A percentile compares a stretch with the other conserved stretches of the same genome.
phyloP scores from a whole-genome alignment of 495 filamentous ascomycete species.

The Neurospora sp. region DNA sequence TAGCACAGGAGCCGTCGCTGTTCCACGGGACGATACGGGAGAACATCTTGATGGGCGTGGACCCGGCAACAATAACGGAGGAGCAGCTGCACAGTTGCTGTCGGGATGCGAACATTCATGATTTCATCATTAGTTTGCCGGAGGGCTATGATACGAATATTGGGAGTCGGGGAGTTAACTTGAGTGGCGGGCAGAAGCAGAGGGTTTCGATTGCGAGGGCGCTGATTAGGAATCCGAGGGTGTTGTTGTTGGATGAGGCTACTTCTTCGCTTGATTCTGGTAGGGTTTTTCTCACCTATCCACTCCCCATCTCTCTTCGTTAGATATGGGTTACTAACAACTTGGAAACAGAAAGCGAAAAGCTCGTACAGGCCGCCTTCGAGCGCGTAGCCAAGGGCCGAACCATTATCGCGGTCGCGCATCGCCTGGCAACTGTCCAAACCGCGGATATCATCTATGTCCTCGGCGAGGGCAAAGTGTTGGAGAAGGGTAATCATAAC shows the following conservation, averaged over 20 bases:
- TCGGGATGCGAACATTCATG: constrained; percentile 48
- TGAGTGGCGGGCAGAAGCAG: constrained; percentile 73
- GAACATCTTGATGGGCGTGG: constrained; percentile 46
- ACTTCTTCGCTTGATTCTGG: constrained; percentile 62
- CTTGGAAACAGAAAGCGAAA: constrained; percentile 45
- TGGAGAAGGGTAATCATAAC: constrained; percentile 42
- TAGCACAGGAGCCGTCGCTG: constrained; percentile 52
- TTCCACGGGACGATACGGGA: constrained; percentile 47
- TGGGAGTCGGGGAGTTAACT: constrained; percentile 48
- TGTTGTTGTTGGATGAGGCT: constrained; percentile 71
- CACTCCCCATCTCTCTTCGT: neutral
- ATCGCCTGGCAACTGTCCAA: constrained; percentile 44
- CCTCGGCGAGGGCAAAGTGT: constrained; percentile 38
- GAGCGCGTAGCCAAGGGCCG: constrained; percentile 47
- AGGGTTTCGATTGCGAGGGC: constrained; percentile 66
- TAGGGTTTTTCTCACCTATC: neutral
- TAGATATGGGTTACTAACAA: neutral
- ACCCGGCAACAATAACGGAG: constrained; percentile 29
- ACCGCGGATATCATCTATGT: constrained; percentile 47
- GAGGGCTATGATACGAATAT: constrained; percentile 50
- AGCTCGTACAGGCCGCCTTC: constrained; percentile 58
- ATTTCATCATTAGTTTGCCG: constrained; percentile 52
- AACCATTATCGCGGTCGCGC: constrained; percentile 66
- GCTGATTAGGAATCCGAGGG: constrained; percentile 56
- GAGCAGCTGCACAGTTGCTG: constrained; percentile 46